Evolutionary conservation across 2,329 filamentous ascomycete species (phyloP), one percentile per base, ranked within the genome.

Genomic region (Trichoderma hamatum): DNA sequence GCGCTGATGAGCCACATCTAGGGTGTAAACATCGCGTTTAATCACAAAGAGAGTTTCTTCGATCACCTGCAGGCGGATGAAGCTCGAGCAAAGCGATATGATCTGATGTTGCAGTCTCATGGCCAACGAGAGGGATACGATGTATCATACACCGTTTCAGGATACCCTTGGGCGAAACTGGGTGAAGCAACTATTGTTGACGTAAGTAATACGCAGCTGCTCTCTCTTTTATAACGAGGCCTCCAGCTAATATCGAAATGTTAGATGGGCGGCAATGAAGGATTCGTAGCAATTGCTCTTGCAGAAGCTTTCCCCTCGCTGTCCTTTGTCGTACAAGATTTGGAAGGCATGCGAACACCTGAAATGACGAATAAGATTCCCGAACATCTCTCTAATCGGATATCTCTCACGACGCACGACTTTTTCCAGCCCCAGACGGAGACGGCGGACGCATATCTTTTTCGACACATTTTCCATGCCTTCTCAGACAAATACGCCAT

Each of bases 391-490:
- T 74, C 76, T 0, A 69, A 72, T 6, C 72, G 81, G 30, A 78
- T 84, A 32, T 70, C 69, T 32, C 78, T 84, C 74, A 76, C 78
- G 69, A 78, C 77, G 3, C 85, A 89, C 74, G 82, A 87, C 73
- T 86, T 89, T 73, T 86, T 87, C 74, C 75, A 79, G 3, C 78
- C 80, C 34, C 86, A 89, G 74, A 80, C 82, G 0, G 78, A 84
- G 9, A 80, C 75, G 1, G 86, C 84, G 1, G 84, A 85, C 71
- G 77, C 86, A 34, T 88, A 87, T 76, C 78, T 86, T 67, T 82
- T 87, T 75, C 83, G 84, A 54, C 82, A 82, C 78, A 85, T 88
- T 69, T 77, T 89, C 32, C 85, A 89, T 75, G 85, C 87, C 76
- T 86, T 85, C 76, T 82, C 84, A 0, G 84, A 86, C 56, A 80